A percentile compares a stretch with the other conserved stretches of the same genome.
Conservation (phyloP, 1,284 basidiomycete genomes). For the Cutaneotrichosporon arboriforme region DNA sequence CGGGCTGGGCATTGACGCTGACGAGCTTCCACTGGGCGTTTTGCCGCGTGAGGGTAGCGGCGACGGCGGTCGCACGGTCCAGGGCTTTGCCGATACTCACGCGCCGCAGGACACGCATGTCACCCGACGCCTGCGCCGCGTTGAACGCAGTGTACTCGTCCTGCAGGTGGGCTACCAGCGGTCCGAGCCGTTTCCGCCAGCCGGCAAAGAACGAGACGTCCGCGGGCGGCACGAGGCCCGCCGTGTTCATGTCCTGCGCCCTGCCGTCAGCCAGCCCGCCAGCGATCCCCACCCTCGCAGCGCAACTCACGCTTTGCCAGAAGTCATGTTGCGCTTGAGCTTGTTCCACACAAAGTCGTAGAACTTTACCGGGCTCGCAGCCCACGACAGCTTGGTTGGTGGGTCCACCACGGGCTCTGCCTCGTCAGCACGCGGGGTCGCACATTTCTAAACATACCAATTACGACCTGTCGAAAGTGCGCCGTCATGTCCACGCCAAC, state of each 20-base stretch:
- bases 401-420: constrained; percentile 14
- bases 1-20: not conserved
- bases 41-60: not conserved
- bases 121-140: constrained; percentile 8
- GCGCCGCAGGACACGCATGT: not conserved
- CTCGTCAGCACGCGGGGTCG: not conserved
- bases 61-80: constrained; percentile 1
- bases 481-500: constrained; percentile 3
- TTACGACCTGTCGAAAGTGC: not conserved
- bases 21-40: constrained; percentile 7
- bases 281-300: not conserved
- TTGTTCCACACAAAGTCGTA: too few species aligned
- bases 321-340: not conserved
- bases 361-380: too few species aligned
- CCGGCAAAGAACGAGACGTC: not conserved
- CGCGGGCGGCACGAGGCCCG: not conserved
- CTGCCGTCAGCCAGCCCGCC: not conserved
- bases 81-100: constrained; percentile 1
- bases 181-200: too few species aligned
- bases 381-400: not conserved
- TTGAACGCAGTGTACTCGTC: constrained; percentile 9
- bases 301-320: not conserved
- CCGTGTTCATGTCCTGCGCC: not conserved
- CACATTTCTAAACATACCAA: constrained; percentile 7
- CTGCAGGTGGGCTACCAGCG: not conserved